A percentile compares a stretch with the other conserved stretches of the same genome.
These are phyloP conservation scores for Echinosophora koreensis DNA, from an alignment of 306 rosid species.

Conservation along the genomic window DNA sequence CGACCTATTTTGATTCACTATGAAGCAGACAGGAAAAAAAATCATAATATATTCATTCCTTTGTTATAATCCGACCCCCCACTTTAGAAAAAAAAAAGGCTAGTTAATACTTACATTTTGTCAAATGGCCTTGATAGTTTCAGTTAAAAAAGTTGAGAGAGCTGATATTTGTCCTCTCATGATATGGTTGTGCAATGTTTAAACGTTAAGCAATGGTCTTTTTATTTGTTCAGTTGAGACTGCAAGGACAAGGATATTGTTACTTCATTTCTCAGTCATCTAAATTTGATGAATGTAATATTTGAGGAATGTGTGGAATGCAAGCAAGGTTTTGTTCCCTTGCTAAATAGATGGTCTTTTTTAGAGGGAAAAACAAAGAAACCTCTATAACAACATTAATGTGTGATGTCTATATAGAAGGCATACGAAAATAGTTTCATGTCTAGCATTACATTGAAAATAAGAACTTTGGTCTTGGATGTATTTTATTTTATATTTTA, in stretches of 20 bases:
- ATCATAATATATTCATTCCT: background rate
- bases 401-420: background rate
- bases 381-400: background rate
- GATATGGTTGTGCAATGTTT: background rate
- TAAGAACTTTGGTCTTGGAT: background rate
- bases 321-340: background rate
- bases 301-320: conserved; percentile 2
- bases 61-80: background rate
- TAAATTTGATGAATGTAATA: background rate
- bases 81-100: background rate
- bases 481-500: background rate
- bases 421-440: background rate
- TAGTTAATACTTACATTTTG: background rate
- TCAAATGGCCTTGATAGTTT: background rate
- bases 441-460: background rate
- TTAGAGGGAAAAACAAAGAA: background rate
- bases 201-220: background rate
- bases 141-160: background rate
- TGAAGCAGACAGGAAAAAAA: background rate
- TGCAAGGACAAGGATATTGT: background rate
- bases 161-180: background rate
- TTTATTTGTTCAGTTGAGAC: background rate
- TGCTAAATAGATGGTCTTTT: background rate
- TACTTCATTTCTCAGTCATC: background rate
- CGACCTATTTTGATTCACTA: background rate